Base-by-base conservation (phyloP, 2,329 filamentous ascomycete genomes). In the Cercospora nicotianae region DNA sequence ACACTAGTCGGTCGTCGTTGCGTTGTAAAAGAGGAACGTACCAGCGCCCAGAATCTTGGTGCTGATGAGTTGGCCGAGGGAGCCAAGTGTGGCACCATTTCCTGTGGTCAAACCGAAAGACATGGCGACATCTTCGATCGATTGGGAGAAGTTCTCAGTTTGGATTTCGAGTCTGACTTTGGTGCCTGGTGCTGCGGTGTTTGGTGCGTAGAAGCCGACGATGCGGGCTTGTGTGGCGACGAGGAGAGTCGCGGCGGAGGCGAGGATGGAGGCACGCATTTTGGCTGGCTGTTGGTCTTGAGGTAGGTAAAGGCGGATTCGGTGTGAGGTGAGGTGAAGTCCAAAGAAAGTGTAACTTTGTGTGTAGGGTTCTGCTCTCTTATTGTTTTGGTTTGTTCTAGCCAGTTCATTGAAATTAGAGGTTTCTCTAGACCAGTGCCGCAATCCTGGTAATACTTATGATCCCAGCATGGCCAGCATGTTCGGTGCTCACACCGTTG, bases 131-230 rank as follows among this genome's bases (percentile, higher is more conserved):
- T 85, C 82, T 70, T 78, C 74, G 31, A 83, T 80, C 62, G 75
- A 64, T 73, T 85, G 82, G 74, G 82, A 81, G 77, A 83, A 84
- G 75, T 79, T 78, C 59, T 79, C 75, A 53, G 79, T 80, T 51
- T 77, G 57, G 69, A 85, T 77, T 20, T 77, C 77, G 72, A 80
- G 77, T 31, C 76, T 72, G 75, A 83, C 79, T 53, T 76, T 72
- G 36, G 65, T 63, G 68, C 80, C 81, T 4, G 81, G 78, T 36
- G 74, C 75, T 69, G 84, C 78, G 45, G 77, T 81, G 8, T 75
- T 65, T 1, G 83, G 83, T 16, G 81, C 77, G 16, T 78, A 74
- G 72, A 84, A 79, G 75, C 82, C 82, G 66, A 72, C 71, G 69
- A 85, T 83, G 70, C 80, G 79, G 65, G 82, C 81, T 48, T 75